A percentile compares a stretch with the other conserved stretches of the same genome.
These are phyloP conservation scores for Alternaria longipes DNA, from an alignment of 2,329 filamentous ascomycete species.

Conservation along the genomic window DNA sequence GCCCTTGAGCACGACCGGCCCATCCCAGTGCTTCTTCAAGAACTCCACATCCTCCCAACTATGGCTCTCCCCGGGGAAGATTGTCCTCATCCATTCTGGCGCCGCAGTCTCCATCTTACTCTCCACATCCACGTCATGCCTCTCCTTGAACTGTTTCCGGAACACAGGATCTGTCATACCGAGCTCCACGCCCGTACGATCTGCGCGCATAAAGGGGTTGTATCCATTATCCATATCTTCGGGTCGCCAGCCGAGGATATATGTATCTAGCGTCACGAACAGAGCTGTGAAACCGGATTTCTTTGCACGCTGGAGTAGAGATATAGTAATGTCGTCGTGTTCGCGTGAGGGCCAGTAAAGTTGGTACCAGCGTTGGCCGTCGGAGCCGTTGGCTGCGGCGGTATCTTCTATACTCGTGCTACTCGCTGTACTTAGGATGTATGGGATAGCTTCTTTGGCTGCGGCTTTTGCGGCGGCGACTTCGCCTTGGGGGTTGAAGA, in stretches of 20 bases:
- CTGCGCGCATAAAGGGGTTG: conserved; percentile 40
- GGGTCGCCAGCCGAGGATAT: conserved; percentile 72
- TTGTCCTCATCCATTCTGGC: conserved; percentile 34
- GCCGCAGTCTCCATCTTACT: conserved; percentile 51
- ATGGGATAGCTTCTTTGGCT: conserved; percentile 68
- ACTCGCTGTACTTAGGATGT: conserved; percentile 70
- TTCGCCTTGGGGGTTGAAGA: conserved; percentile 73
- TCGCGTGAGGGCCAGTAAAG: conserved; percentile 74
- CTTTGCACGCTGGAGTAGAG: conserved; percentile 68
- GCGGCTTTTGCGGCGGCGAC: conserved; percentile 68
- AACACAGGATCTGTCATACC: conserved; percentile 76
- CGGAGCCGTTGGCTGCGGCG: conserved; percentile 61
- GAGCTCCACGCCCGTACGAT: conserved; percentile 63
- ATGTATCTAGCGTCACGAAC: conserved; percentile 77
- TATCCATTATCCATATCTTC: conserved; percentile 69
- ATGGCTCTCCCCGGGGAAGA: conserved; percentile 59
- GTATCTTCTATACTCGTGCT: conserved; percentile 70
- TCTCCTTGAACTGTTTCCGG: conserved; percentile 63
- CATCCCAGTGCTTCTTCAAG: conserved; percentile 68
- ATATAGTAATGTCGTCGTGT: conserved; percentile 70
- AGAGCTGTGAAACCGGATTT: conserved; percentile 68
- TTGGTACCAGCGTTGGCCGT: conserved; percentile 72
- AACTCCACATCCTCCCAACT: conserved; percentile 70
- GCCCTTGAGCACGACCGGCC: conserved; percentile 71
- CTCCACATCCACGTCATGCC: conserved; percentile 46